These are phyloP conservation scores for Barnettozyma pratensis DNA, from an alignment of 805 yeast species.

Conservation along the genomic window DNA sequence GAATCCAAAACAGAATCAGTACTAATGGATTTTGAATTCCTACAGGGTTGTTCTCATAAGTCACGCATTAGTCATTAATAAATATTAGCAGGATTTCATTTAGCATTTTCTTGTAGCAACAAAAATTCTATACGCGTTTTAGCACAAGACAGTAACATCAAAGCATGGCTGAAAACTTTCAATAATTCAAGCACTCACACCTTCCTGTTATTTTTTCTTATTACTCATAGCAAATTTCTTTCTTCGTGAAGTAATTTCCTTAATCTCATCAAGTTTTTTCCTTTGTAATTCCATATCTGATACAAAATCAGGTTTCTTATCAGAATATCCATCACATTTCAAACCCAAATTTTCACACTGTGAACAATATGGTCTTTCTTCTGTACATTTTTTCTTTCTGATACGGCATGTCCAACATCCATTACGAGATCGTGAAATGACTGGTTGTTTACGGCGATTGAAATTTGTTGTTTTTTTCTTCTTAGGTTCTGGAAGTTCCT, in stretches of 20 bases:
- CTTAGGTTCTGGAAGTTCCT: not conserved
- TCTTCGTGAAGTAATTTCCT: conserved; percentile 38
- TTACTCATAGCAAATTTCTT: conserved; percentile 33
- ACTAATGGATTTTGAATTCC: too few species aligned
- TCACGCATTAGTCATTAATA: too few species aligned
- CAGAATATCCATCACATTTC: conserved; percentile 51
- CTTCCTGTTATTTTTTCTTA: not conserved
- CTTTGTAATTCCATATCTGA: conserved; percentile 35
- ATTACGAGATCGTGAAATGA: conserved; percentile 39
- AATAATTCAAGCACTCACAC: too few species aligned
- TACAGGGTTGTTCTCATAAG: too few species aligned
- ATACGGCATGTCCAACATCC: conserved; percentile 82
- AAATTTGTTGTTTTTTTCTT: not conserved
- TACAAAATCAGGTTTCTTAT: conserved; percentile 51
- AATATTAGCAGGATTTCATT: too few species aligned
- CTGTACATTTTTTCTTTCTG: conserved; percentile 70
- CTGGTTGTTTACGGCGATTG: not conserved
- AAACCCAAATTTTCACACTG: conserved; percentile 55
- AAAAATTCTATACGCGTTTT: too few species aligned
- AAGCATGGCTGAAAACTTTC: too few species aligned
- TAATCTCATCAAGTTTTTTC: conserved; percentile 45
- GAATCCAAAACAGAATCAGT: too few species aligned
- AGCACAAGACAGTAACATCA: too few species aligned
- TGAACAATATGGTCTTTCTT: conserved; percentile 53
- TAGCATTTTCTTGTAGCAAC: too few species aligned